Percentiles rank a stretch among this genome's conserved stretches.
phyloP scores from a whole-genome alignment of 768 basidiomycete genomes.

The Gymnopilus dilepis region DNA sequence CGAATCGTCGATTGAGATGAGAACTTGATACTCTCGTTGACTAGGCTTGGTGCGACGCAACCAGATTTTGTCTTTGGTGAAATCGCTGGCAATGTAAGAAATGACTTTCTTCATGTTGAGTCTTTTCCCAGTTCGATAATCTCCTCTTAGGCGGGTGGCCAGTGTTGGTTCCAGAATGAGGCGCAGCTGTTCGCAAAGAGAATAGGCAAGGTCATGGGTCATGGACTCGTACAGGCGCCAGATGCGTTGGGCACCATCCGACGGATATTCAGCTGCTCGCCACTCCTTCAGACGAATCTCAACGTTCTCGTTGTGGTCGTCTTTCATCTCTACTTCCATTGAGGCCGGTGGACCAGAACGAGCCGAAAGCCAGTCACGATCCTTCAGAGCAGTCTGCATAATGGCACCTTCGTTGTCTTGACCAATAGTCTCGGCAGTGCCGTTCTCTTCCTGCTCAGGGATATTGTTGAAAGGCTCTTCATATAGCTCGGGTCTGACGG shows the following conservation, averaged over 20 bases:
- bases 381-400: conserved; percentile 36
- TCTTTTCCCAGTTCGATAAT: conserved; percentile 96
- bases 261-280: conserved; percentile 63
- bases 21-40: conserved; percentile 93
- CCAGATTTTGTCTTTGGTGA: conserved; percentile 99
- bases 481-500: conserved; percentile 30
- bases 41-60: conserved; percentile 92
- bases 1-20: conserved; percentile 95
- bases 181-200: conserved; percentile 94
- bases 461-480: conserved; percentile 28
- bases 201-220: conserved; percentile 89
- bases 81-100: conserved; percentile 96
- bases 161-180: conserved; percentile 95
- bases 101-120: conserved; percentile 99
- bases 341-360: conserved; percentile 30
- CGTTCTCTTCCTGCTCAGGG: conserved; percentile 26
- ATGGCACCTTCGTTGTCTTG: conserved; percentile 53
- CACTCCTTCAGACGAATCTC: conserved; percentile 63
- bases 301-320: conserved; percentile 38
- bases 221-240: conserved; percentile 93
- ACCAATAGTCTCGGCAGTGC: conserved; percentile 28
- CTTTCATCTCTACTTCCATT: conserved; percentile 34
- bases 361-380: conserved; percentile 25
- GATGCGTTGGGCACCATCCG: conserved; percentile 66
- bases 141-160: conserved; percentile 92